Percentiles rank a stretch among this genome's conserved stretches.
Evolutionary conservation across 106 monocot genomes (phyloP).

Genomic region (Iris macrosiphon): DNA sequence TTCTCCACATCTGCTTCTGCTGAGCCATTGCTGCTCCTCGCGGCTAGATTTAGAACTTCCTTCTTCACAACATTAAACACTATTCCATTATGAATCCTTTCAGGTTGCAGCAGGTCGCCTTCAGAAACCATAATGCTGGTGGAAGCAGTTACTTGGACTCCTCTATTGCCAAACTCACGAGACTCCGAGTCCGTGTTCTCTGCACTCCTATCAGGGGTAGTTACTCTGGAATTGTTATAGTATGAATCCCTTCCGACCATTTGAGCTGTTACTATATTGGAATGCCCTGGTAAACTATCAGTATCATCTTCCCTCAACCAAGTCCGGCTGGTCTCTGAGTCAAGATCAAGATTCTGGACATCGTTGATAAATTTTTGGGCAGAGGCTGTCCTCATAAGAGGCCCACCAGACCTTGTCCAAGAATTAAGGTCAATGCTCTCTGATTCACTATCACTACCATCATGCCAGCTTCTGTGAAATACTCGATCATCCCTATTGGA

Average conservation of each 20-base stretch:
- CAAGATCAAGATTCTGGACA: constrained; percentile 55
- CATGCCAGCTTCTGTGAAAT: constrained; percentile 16
- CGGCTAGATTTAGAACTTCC: constrained; percentile 21
- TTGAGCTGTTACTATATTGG: constrained; percentile 9
- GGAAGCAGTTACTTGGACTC: constrained; percentile 1
- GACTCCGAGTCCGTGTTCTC: constrained; percentile 29
- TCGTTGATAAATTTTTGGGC: constrained; percentile 71
- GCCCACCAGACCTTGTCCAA: constrained; percentile 85
- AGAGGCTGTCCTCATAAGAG: constrained; percentile 81
- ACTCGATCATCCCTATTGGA: neutral
- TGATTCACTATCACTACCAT: constrained; percentile 79
- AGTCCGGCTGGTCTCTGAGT: constrained; percentile 18
- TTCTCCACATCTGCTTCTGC: constrained; percentile 41
- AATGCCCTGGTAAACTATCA: constrained; percentile 8
- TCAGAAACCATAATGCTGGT: constrained; percentile 71
- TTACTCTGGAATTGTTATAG: neutral
- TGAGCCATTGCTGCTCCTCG: constrained; percentile 11
- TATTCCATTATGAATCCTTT: constrained; percentile 65
- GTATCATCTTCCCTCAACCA: constrained; percentile 22
- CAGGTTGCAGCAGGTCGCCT: constrained; percentile 78
- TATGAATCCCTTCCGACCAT: constrained; percentile 6
- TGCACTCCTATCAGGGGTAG: constrained; percentile 22
- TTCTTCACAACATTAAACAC: constrained; percentile 74
- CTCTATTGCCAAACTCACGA: constrained; percentile 8
- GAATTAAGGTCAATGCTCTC: constrained; percentile 67